Evolutionary conservation across 345 rosid species (phyloP).

Genomic region (Populus ilicifolia): DNA sequence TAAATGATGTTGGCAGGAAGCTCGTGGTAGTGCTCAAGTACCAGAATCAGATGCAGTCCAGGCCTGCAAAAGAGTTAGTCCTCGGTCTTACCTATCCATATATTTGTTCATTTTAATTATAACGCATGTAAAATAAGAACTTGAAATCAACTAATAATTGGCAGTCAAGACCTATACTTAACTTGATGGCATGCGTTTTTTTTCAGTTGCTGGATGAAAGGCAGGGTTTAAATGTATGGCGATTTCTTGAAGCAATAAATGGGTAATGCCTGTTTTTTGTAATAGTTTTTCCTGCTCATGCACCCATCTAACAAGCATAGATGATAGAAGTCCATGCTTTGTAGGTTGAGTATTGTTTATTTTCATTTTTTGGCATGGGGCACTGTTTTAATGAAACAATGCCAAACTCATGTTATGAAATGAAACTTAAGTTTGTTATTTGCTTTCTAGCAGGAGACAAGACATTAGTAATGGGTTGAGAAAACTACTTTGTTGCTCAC

Average conservation of each 20-base stretch:
- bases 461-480: conserved; percentile 77
- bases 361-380: not conserved
- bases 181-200: conserved; percentile 14
- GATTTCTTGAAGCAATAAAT: conserved; percentile 79
- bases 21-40: conserved; percentile 69
- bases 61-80: conserved; percentile 78
- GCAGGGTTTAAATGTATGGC: conserved; percentile 75
- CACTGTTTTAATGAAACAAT: not conserved
- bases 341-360: not conserved
- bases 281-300: conserved; percentile 14
- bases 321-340: not conserved
- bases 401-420: not conserved
- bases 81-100: conserved; percentile 5
- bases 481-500: conserved; percentile 68
- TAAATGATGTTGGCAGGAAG: conserved; percentile 53
- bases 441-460: conserved; percentile 31
- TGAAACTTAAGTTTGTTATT: not conserved
- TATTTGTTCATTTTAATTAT: not conserved
- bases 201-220: conserved; percentile 77
- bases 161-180: not conserved
- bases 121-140: not conserved
- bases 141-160: not conserved
- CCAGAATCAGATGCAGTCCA: conserved; percentile 77
- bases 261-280: conserved; percentile 42
- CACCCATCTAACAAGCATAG: not conserved